These are phyloP conservation scores for Sarocladium oryzae DNA, from an alignment of 2,329 filamentous ascomycete genomes.

Conservation along the genomic window DNA sequence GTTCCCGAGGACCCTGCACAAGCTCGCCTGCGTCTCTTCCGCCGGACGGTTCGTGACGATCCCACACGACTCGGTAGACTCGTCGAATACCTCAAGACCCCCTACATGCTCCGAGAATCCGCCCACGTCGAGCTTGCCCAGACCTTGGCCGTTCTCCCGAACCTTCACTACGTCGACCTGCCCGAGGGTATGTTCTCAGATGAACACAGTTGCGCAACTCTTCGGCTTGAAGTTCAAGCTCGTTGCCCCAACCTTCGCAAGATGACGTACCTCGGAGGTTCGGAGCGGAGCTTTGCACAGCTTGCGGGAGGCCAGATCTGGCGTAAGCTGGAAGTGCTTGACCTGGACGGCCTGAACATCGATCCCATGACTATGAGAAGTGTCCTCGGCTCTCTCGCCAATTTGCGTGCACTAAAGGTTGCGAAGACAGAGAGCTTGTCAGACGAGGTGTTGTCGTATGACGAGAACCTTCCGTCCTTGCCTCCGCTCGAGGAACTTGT, in stretches of 20 bases:
- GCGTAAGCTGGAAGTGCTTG: slow-evolving; percentile 65
- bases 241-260: slow-evolving; percentile 79
- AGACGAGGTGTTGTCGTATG: slow-evolving; percentile 67
- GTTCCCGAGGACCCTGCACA: slow-evolving; percentile 75
- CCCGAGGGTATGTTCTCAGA: slow-evolving; percentile 83
- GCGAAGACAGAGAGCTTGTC: slow-evolving; percentile 63
- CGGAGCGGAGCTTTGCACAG: slow-evolving; percentile 69
- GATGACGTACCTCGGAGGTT: slow-evolving; percentile 76
- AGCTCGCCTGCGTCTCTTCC: slow-evolving; percentile 69
- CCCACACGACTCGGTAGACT: slow-evolving; percentile 59
- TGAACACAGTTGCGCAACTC: slow-evolving; percentile 64
- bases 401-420: slow-evolving; percentile 69
- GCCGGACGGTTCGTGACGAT: slow-evolving; percentile 75
- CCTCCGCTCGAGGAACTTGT: slow-evolving; percentile 69
- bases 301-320: slow-evolving; percentile 61
- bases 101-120: slow-evolving; percentile 91
- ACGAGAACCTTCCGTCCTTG: slow-evolving; percentile 61
- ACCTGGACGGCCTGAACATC: slow-evolving; percentile 60
- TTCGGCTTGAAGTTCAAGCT: slow-evolving; percentile 79
- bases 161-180: slow-evolving; percentile 82
- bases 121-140: slow-evolving; percentile 78
- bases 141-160: slow-evolving; percentile 76
- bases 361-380: slow-evolving; percentile 66
- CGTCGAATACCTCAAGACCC: slow-evolving; percentile 77
- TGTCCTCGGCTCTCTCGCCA: slow-evolving; percentile 60